A percentile compares a stretch with the other conserved stretches of the same genome.
Evolutionary conservation across 2,329 filamentous ascomycete genomes (phyloP).

Genomic region (Xylariales sp.): DNA sequence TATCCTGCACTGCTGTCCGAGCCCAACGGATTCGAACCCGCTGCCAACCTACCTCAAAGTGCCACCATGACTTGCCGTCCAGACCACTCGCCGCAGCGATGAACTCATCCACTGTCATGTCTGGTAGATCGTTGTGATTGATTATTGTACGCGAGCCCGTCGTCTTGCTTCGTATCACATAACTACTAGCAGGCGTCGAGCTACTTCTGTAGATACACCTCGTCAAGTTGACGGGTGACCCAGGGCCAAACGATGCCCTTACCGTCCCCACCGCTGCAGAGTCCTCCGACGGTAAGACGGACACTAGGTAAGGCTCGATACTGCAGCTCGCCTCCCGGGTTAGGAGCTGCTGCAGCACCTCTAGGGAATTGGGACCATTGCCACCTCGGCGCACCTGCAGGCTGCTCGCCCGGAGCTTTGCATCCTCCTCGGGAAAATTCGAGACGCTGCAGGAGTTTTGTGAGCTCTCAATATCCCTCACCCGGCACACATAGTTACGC

Average conservation of each 20-base stretch:
- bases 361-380: slow-evolving; percentile 67
- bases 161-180: slow-evolving; percentile 58
- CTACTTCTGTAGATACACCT: slow-evolving; percentile 57
- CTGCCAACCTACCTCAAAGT: slow-evolving; percentile 62
- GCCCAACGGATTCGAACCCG: no score
- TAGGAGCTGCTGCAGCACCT: slow-evolving; percentile 64
- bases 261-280: slow-evolving; percentile 51
- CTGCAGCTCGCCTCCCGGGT: slow-evolving; percentile 11
- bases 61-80: slow-evolving; percentile 52
- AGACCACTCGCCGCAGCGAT: slow-evolving; percentile 34
- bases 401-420: slow-evolving; percentile 63
- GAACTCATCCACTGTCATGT: slow-evolving; percentile 65
- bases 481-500: no score
- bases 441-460: slow-evolving; percentile 45
- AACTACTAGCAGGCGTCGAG: slow-evolving; percentile 60
- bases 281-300: slow-evolving; percentile 47
- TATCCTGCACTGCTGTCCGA: no score
- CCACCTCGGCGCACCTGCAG: slow-evolving; percentile 61
- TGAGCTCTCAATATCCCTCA: slow-evolving; percentile 8
- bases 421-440: slow-evolving; percentile 65
- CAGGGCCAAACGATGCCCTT: slow-evolving; percentile 44
- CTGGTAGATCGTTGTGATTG: slow-evolving; percentile 62
- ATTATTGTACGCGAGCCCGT: slow-evolving; percentile 65
- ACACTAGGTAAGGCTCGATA: slow-evolving; percentile 39
- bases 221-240: slow-evolving; percentile 38